Percentiles rank a stretch among this genome's conserved stretches.
phyloP scores from a whole-genome alignment of 129 eudicot species.

The Helianthus tuberosus region DNA sequence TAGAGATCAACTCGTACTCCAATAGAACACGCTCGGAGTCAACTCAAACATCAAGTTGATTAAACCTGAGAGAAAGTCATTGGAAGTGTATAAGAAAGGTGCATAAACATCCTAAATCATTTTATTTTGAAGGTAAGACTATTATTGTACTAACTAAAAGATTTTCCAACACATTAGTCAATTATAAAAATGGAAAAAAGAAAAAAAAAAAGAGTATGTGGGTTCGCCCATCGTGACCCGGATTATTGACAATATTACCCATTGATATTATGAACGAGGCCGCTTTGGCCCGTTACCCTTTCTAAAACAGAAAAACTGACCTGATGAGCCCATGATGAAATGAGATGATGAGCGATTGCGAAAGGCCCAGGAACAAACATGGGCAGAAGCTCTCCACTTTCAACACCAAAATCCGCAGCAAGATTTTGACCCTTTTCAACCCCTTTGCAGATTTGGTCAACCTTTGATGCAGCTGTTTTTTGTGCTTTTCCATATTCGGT shows the following conservation, averaged over 20 bases:
- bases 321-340: slow-evolving; percentile 66
- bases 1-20: neutral
- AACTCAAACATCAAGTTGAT: neutral
- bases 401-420: slow-evolving; percentile 70
- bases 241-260: neutral
- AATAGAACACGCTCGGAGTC: neutral
- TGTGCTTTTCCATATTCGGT: slow-evolving; percentile 82
- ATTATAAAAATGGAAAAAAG: neutral
- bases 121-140: neutral
- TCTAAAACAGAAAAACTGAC: slow-evolving; percentile 23
- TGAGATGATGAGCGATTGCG: slow-evolving; percentile 85
- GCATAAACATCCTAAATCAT: neutral
- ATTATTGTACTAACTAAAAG: neutral
- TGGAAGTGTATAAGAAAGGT: neutral
- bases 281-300: neutral
- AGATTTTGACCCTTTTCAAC: slow-evolving; percentile 60
- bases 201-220: neutral
- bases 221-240: neutral
- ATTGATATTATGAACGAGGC: neutral
- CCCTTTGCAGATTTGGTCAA: slow-evolving; percentile 80
- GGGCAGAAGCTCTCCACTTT: slow-evolving; percentile 84
- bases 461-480: slow-evolving; percentile 58
- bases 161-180: neutral
- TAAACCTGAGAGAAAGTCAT: slow-evolving; percentile 9
- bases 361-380: slow-evolving; percentile 86